phyloP scores from a whole-genome alignment of 495 filamentous ascomycete genomes.

The Aspergillus leporis region DNA sequence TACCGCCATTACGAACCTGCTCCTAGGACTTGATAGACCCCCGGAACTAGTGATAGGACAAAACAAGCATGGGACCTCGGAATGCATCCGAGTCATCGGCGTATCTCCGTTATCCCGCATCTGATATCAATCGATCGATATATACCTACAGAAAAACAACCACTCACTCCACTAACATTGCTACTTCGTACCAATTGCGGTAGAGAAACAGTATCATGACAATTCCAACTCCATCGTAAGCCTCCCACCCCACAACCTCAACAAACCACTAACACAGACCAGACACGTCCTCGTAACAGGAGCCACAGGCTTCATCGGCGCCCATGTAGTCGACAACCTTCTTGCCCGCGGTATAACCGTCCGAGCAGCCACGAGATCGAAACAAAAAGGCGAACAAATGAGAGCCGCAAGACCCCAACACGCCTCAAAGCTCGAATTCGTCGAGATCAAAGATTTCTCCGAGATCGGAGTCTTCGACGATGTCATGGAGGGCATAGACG shows the following conservation, averaged over 20 bases:
- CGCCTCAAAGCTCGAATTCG: slow-evolving; percentile 33
- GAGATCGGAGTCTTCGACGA: slow-evolving; percentile 35
- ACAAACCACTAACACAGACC: background rate
- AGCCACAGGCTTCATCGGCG: slow-evolving; percentile 42
- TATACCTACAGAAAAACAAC: background rate
- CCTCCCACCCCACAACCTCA: background rate
- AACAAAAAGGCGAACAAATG: slow-evolving; percentile 33
- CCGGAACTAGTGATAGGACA: background rate
- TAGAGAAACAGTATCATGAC: background rate
- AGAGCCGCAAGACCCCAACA: slow-evolving; percentile 31
- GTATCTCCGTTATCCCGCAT: slow-evolving; percentile 1
- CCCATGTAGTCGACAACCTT: slow-evolving; percentile 40
- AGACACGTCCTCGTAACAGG: slow-evolving; percentile 40
- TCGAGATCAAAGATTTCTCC: slow-evolving; percentile 40
- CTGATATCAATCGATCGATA: background rate
- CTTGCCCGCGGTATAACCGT: slow-evolving; percentile 34
- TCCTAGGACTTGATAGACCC: too few species aligned
- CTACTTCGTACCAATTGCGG: background rate
- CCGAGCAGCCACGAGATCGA: slow-evolving; percentile 39
- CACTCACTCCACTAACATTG: background rate
- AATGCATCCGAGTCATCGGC: background rate
- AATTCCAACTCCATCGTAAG: background rate
- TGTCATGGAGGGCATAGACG: slow-evolving; percentile 35
- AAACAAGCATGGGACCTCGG: background rate
- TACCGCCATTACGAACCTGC: too few species aligned